These are phyloP conservation scores for Chlamydomonas incerta DNA, from an alignment of 139 green algal species.

Conservation along the genomic window DNA sequence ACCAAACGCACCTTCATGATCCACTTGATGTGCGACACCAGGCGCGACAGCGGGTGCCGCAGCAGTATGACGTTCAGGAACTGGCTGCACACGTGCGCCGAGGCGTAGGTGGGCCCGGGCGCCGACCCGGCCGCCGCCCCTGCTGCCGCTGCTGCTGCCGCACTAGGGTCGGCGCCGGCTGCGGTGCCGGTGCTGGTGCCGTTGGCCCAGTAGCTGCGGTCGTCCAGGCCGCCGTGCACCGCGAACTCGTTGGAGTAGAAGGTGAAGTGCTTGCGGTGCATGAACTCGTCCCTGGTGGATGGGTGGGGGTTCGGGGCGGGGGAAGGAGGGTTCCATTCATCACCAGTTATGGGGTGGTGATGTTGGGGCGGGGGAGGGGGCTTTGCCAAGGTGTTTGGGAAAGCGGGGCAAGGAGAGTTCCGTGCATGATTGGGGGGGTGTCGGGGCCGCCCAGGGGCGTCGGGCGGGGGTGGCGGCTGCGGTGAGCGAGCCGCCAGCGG, in stretches of 20 bases:
- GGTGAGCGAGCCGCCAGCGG: no score
- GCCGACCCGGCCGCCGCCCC: neutral
- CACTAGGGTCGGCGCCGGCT: neutral
- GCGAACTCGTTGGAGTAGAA: slow-evolving; percentile 46
- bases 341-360: no score
- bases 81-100: slow-evolving; percentile 16
- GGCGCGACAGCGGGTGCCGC: slow-evolving; percentile 3
- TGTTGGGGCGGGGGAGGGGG: no score
- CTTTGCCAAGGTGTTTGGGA: no score
- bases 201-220: no score
- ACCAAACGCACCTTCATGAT: slow-evolving; percentile 27
- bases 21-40: slow-evolving; percentile 25
- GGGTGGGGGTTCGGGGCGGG: no score
- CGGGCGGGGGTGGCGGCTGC: no score
- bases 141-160: neutral
- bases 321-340: no score
- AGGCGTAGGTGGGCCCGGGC: neutral
- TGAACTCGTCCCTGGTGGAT: slow-evolving; percentile 26
- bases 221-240: slow-evolving; percentile 13
- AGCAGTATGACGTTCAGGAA: slow-evolving; percentile 40
- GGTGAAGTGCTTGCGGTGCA: neutral
- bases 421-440: no score
- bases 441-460: no score
- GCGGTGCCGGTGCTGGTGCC: neutral
- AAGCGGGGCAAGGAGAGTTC: no score